Base-by-base conservation (phyloP, 148 eudicot genomes). In the Cornus controversa region DNA sequence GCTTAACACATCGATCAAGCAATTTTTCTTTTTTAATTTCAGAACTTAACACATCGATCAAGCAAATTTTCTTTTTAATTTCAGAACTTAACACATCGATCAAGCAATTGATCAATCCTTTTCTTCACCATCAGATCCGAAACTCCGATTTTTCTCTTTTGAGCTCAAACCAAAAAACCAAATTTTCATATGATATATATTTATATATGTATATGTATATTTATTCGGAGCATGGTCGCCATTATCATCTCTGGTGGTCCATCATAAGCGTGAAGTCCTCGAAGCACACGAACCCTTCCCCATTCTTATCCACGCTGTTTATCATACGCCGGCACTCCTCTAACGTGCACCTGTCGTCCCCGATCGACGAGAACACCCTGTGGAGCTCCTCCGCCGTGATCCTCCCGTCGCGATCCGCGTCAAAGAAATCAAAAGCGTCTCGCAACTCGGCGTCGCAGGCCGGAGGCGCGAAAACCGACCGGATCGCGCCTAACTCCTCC, bases 251-350 rank as follows among this genome's bases (percentile, higher is more conserved):
- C 79, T 83, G 83, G 24, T 58, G 83, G 23, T 84, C 91, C 98
- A 94, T 94, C 98, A 94, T 94, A 47, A 79, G 88, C 20, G n/a
- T n/a, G n/a, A n/a, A n/a, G n/a, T n/a, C n/a, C n/a, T 92, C 86
- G 63, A 92, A 90, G 72, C 98, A 92, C 6, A 94, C 98, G 68
- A 89, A 86, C 7, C 98, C 97, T 40, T 94, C 91, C 2, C 86
- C 85, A 70, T 89, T 89, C 15, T 62, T 84, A 75, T 92, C 93
- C 20, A 92, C 97, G 9, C 90, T 84, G 1, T 76, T 83, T 47
- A 94, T 90, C 98, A 94, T 94, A 28, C 87, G 82, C 77, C 82
- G 71, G 71, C 97, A 92, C 0, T 94, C 97, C 25, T 87, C 95
- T 58, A 94, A 76, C 84, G 95, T 88, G 87, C 94, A 92, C 79